Percentiles rank a stretch among this genome's conserved stretches.
These are phyloP conservation scores for Aspergillus phoenicis DNA, from an alignment of 2,329 filamentous ascomycete genomes.

Conservation along the genomic window DNA sequence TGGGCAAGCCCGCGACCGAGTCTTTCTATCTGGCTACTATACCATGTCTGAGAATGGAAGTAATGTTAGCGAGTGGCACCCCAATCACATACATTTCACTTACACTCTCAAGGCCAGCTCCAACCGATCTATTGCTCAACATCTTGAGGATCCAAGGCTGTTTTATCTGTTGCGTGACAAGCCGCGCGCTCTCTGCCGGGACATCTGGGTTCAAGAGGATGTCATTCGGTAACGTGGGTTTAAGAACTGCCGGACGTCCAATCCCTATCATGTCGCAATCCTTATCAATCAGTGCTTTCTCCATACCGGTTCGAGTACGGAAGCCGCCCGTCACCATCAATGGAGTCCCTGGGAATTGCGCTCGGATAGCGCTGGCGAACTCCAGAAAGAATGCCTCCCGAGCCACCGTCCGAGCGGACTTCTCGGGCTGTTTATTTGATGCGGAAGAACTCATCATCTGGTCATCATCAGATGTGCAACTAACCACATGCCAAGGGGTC, in stretches of 20 bases:
- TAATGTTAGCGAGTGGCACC: neutral
- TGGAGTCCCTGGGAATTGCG: slow-evolving; percentile 44
- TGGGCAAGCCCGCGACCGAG: neutral
- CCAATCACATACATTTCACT: neutral
- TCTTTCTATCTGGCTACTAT: neutral
- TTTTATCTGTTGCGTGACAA: neutral
- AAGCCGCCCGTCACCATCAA: slow-evolving; percentile 64
- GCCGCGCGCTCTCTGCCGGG: neutral
- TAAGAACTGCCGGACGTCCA: slow-evolving; percentile 44
- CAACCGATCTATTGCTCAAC: neutral
- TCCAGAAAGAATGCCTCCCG: slow-evolving; percentile 67
- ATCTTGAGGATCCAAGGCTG: neutral
- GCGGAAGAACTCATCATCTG: neutral
- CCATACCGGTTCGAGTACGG: slow-evolving; percentile 52
- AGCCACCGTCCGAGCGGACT: slow-evolving; percentile 6
- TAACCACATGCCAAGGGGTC: neutral
- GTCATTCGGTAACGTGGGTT: slow-evolving; percentile 29
- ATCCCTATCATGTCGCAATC: slow-evolving; percentile 51
- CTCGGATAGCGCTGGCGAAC: slow-evolving; percentile 55
- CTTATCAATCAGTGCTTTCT: slow-evolving; percentile 44
- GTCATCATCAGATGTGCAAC: neutral
- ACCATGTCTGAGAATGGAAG: neutral
- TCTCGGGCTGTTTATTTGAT: slow-evolving; percentile 19
- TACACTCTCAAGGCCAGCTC: neutral
- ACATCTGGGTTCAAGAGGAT: neutral